Evolutionary conservation across 2,329 filamentous ascomycete genomes (phyloP).

Genomic region (Berkeleyomyces basicola): DNA sequence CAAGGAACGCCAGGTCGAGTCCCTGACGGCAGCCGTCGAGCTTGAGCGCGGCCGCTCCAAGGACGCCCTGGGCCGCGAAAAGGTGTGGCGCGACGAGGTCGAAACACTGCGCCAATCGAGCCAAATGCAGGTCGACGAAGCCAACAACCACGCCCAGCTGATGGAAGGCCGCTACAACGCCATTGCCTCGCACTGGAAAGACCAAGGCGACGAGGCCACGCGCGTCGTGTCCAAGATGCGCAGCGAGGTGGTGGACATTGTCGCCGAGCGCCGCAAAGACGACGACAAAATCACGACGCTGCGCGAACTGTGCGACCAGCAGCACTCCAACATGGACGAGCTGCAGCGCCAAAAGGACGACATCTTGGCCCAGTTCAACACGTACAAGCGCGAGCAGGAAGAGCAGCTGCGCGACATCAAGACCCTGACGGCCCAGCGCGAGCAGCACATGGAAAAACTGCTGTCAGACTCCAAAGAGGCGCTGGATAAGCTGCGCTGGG

Average conservation of each 20-base stretch:
- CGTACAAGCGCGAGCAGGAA: conserved; percentile 49
- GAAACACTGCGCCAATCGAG: conserved; percentile 44
- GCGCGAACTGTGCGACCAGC: conserved; percentile 54
- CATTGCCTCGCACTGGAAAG: conserved; percentile 48
- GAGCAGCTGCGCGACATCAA: conserved; percentile 43
- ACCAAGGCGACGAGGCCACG: conserved; percentile 46
- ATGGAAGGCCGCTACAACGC: conserved; percentile 55
- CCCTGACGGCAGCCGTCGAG: conserved; percentile 46
- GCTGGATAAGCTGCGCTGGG: conserved; percentile 57
- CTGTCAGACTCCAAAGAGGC: conserved; percentile 42
- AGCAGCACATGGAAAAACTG: conserved; percentile 42
- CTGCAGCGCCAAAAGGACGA: conserved; percentile 44
- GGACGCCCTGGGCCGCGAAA: conserved; percentile 43
- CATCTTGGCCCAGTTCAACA: conserved; percentile 42
- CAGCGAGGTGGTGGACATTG: conserved; percentile 36
- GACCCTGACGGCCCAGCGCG: conserved; percentile 36
- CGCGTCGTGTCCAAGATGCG: conserved; percentile 32
- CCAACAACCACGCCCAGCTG: conserved; percentile 45
- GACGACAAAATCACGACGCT: conserved; percentile 47
- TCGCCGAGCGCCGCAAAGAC: conserved; percentile 39
- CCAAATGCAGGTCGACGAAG: conserved; percentile 47
- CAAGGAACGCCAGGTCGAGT: conserved; percentile 59
- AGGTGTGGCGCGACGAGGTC: conserved; percentile 44
- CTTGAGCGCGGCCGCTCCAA: conserved; percentile 45
- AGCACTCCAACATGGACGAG: conserved; percentile 49